Conservation (phyloP, 2,329 filamentous ascomycete species). For the Ceratocystis eucalypticola region DNA sequence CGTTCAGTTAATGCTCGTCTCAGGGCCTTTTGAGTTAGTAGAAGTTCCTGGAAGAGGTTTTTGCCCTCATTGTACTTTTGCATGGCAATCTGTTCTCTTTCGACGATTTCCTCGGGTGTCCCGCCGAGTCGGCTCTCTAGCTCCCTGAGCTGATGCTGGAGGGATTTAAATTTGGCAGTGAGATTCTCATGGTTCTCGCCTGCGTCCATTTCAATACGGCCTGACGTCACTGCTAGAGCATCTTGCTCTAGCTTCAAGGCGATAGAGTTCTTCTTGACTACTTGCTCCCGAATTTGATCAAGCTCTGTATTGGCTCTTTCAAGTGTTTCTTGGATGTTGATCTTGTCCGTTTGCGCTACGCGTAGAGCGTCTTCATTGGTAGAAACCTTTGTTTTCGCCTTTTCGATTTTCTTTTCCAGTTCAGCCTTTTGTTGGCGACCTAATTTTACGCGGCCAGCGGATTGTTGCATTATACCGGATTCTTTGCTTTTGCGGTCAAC, state of each 20-base stretch:
- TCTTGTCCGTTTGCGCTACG: conserved; percentile 11
- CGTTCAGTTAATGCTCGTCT: conserved; percentile 54
- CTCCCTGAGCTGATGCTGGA: conserved; percentile 45
- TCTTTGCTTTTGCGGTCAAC: conserved; percentile 36
- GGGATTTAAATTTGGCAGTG: conserved; percentile 38
- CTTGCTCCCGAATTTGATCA: conserved; percentile 31
- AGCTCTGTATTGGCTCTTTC: conserved; percentile 33
- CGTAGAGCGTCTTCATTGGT: conserved; percentile 28
- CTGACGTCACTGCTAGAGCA: conserved; percentile 41
- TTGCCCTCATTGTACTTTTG: conserved; percentile 31
- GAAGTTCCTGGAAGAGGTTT: conserved; percentile 30
- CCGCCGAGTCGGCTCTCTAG: conserved; percentile 47
- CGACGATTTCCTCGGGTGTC: conserved; percentile 50
- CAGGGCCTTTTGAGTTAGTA: conserved; percentile 32
- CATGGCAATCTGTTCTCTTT: conserved; percentile 31
- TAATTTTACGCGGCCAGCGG: neutral
- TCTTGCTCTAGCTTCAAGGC: conserved; percentile 42
- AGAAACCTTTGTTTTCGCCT: conserved; percentile 11
- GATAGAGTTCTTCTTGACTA: conserved; percentile 23
- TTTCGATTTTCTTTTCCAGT: neutral
- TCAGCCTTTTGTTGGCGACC: neutral
- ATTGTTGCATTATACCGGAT: neutral
- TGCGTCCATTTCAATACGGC: conserved; percentile 24
- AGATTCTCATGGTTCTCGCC: conserved; percentile 49
- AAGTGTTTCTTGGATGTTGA: conserved; percentile 5